Evolutionary conservation across 495 filamentous ascomycete species (phyloP).

Genomic region (Daldinia caldariorum): DNA sequence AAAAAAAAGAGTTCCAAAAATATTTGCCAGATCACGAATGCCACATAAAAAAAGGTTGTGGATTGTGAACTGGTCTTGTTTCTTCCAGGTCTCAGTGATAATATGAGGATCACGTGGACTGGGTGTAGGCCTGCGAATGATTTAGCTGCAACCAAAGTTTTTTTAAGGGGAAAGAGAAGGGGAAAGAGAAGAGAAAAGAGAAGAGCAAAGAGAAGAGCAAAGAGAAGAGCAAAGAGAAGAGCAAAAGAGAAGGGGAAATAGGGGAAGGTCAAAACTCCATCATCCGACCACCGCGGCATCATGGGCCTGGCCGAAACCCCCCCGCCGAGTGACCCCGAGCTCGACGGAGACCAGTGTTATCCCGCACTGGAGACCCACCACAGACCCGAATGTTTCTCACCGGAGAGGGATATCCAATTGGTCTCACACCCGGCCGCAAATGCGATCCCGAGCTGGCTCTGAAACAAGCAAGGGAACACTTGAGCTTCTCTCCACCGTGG

Average conservation of each 20-base stretch:
- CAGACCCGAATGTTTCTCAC: constrained; percentile 11
- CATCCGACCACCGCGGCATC: constrained; percentile 4
- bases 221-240: not conserved
- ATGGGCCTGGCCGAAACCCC: not conserved
- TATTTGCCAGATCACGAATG: too few species aligned
- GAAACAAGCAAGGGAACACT: constrained; percentile 10
- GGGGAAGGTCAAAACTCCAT: constrained; percentile 1
- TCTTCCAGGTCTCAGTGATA: not conserved
- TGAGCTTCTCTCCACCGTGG: constrained; percentile 10
- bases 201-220: not conserved
- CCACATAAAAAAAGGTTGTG: not conserved
- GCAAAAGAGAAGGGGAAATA: not conserved
- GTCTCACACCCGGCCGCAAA: constrained; percentile 4
- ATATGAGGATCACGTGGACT: not conserved
- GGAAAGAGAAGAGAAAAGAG: not conserved
- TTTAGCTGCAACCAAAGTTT: not conserved
- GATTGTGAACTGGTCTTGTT: not conserved
- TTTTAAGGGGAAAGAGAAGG: not conserved
- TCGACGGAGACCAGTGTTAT: not conserved
- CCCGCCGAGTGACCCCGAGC: constrained; percentile 1
- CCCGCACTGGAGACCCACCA: constrained; percentile 7
- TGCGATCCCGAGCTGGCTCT: constrained; percentile 4
- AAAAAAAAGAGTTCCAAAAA: too few species aligned
- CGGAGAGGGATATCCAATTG: not conserved
- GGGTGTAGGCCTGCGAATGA: not conserved